These are phyloP conservation scores for Alternaria triticimaculans DNA, from an alignment of 2,329 filamentous ascomycete genomes.

Conservation along the genomic window DNA sequence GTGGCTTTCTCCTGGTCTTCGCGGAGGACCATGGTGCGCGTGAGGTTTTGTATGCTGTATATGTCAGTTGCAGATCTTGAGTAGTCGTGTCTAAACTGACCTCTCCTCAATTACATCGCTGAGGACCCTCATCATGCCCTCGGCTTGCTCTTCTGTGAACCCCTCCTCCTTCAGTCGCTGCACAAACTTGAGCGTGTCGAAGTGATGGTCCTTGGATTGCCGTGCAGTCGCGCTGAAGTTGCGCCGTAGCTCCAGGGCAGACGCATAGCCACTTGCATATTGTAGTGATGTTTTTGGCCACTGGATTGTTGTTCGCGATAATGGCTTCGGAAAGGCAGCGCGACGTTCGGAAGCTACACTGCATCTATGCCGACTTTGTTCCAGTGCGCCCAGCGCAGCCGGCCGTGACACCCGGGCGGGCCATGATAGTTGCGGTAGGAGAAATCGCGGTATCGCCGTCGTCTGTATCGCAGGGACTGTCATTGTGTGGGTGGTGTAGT, in stretches of 20 bases:
- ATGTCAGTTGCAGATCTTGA: background rate
- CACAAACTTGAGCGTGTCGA: slow-evolving; percentile 97
- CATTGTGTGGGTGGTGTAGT: slow-evolving; percentile 35
- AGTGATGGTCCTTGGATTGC: slow-evolving; percentile 82
- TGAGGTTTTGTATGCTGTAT: slow-evolving; percentile 91
- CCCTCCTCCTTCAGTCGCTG: slow-evolving; percentile 88
- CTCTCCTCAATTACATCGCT: slow-evolving; percentile 97
- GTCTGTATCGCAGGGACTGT: slow-evolving; percentile 28
- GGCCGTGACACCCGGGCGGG: slow-evolving; percentile 35
- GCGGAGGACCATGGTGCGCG: slow-evolving; percentile 94
- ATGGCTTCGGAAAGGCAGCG: slow-evolving; percentile 11
- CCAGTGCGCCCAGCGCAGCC: slow-evolving; percentile 14
- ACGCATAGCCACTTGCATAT: slow-evolving; percentile 6
- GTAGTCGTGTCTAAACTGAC: slow-evolving; percentile 49
- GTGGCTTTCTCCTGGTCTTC: slow-evolving; percentile 86
- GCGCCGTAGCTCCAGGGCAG: slow-evolving; percentile 25
- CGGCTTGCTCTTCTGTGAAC: slow-evolving; percentile 92
- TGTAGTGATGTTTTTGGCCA: slow-evolving; percentile 10
- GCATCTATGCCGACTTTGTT: slow-evolving; percentile 23
- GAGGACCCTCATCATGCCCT: slow-evolving; percentile 97
- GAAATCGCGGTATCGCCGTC: slow-evolving; percentile 46
- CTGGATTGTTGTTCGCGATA: slow-evolving; percentile 8
- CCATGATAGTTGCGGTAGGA: slow-evolving; percentile 49
- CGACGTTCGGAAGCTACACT: slow-evolving; percentile 21
- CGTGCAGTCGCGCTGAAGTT: slow-evolving; percentile 72